These are phyloP conservation scores for Huntiella bhutanensis DNA, from an alignment of 2,329 filamentous ascomycete genomes.

Conservation along the genomic window DNA sequence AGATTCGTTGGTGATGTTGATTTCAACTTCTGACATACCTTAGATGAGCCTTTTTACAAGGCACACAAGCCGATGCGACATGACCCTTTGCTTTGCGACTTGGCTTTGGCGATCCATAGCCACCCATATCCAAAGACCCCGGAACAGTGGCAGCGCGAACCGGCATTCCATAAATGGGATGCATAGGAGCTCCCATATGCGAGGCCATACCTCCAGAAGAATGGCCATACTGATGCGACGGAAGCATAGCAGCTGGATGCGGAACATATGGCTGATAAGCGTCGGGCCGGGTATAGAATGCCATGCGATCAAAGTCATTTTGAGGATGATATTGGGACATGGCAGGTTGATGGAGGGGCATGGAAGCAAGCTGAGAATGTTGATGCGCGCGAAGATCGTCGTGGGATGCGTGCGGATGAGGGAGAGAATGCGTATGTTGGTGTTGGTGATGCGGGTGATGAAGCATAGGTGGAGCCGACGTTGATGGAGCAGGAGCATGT, in stretches of 20 bases:
- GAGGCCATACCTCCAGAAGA: conserved; percentile 14
- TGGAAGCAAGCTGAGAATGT: conserved; percentile 11
- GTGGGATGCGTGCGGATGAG: conserved; percentile 19
- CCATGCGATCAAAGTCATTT: conserved; percentile 20
- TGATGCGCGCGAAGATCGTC: conserved; percentile 36
- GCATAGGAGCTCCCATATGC: conserved; percentile 14
- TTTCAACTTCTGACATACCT: conserved; percentile 25
- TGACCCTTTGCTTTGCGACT: conserved; percentile 59
- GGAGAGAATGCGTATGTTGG: too few species aligned
- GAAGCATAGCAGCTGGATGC: conserved; percentile 7
- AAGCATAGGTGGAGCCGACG: too few species aligned
- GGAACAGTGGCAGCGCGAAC: conserved; percentile 5
- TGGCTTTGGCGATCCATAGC: conserved; percentile 37
- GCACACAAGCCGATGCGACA: conserved; percentile 68
- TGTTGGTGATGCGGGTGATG: too few species aligned
- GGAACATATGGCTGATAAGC: conserved; percentile 14
- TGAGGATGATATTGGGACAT: conserved; percentile 12
- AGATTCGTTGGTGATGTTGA: background rate
- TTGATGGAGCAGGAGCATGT: too few species aligned
- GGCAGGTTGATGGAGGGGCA: conserved; percentile 14
- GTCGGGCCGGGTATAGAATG: conserved; percentile 23
- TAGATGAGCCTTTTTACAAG: conserved; percentile 70
- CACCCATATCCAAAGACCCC: conserved; percentile 20
- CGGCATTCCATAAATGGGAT: conserved; percentile 7
- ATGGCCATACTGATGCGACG: conserved; percentile 6